A percentile compares a stretch with the other conserved stretches of the same genome.
Evolutionary conservation across 2,329 filamentous ascomycete species (phyloP).

Genomic region (Colletotrichum tropicicola): DNA sequence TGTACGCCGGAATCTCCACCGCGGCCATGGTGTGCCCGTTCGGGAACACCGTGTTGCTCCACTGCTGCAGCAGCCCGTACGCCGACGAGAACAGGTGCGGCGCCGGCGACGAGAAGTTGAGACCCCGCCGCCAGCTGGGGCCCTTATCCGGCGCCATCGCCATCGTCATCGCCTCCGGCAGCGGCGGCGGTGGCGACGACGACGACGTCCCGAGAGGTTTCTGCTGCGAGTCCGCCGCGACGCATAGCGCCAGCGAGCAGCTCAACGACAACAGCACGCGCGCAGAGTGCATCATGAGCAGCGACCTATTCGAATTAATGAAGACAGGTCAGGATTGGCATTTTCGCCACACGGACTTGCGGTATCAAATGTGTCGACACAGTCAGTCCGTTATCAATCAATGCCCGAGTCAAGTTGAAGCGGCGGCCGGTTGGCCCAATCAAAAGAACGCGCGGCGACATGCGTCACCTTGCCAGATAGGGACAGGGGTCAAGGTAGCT

Average conservation of each 20-base stretch:
- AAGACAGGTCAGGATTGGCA: neutral
- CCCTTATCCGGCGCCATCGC: neutral
- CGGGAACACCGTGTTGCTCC: conserved; percentile 60
- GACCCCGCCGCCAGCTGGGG: neutral
- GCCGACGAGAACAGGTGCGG: conserved; percentile 59
- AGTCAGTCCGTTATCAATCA: conserved; percentile 14
- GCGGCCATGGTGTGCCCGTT: conserved; percentile 58
- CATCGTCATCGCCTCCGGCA: neutral
- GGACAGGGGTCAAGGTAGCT: conserved; percentile 1
- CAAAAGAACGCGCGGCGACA: conserved; percentile 25
- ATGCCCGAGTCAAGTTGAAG: conserved; percentile 14
- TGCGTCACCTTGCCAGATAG: conserved; percentile 25
- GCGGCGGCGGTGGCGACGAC: neutral
- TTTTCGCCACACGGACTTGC: neutral
- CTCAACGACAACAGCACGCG: neutral
- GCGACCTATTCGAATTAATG: neutral
- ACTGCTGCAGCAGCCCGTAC: conserved; percentile 56
- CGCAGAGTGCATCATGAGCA: neutral
- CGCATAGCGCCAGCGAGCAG: neutral
- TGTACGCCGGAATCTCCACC: conserved; percentile 54
- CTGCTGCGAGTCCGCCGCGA: neutral
- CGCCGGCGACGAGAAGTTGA: conserved; percentile 57
- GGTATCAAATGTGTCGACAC: neutral
- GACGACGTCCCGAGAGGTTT: conserved; percentile 14
- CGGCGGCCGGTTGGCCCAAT: conserved; percentile 12